These are phyloP conservation scores for Cladorrhinum samala DNA, from an alignment of 495 filamentous ascomycete species.

Conservation along the genomic window DNA sequence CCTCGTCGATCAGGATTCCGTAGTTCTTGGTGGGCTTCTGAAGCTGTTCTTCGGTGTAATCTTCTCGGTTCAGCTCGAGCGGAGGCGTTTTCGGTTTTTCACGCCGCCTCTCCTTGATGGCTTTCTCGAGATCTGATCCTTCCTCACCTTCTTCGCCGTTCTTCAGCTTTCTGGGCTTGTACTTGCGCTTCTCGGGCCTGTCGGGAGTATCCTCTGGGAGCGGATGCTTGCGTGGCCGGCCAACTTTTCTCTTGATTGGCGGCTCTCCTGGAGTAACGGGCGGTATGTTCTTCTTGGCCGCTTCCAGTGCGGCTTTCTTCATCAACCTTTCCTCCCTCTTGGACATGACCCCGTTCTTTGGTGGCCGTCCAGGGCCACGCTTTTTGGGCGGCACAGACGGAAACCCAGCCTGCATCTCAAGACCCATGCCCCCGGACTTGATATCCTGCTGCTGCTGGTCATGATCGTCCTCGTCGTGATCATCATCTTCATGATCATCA, in stretches of 20 bases:
- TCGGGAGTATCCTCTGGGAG: slow-evolving; percentile 48
- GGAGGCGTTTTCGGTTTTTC: slow-evolving; percentile 58
- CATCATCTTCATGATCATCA: slow-evolving; percentile 1
- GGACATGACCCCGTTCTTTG: slow-evolving; percentile 89
- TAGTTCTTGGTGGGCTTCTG: slow-evolving; percentile 82
- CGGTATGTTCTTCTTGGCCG: slow-evolving; percentile 41
- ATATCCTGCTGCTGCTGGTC: slow-evolving; percentile 8
- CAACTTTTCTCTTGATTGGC: slow-evolving; percentile 55
- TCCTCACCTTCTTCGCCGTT: slow-evolving; percentile 46
- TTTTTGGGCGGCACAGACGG: slow-evolving; percentile 52
- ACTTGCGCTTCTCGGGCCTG: slow-evolving; percentile 69
- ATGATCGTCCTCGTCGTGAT: slow-evolving; percentile 2
- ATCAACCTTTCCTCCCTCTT: slow-evolving; percentile 69
- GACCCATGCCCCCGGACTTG: slow-evolving; percentile 28
- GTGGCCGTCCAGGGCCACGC: slow-evolving; percentile 79
- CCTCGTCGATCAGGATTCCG: slow-evolving; percentile 84
- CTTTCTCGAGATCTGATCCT: slow-evolving; percentile 38
- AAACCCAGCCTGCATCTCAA: slow-evolving; percentile 24
- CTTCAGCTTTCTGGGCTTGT: slow-evolving; percentile 66
- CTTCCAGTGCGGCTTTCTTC: slow-evolving; percentile 54
- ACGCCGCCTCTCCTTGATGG: slow-evolving; percentile 52
- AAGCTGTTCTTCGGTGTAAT: slow-evolving; percentile 79
- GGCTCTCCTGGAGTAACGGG: slow-evolving; percentile 39
- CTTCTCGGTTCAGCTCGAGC: slow-evolving; percentile 56
- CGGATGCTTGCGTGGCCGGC: slow-evolving; percentile 48